A percentile compares a stretch with the other conserved stretches of the same genome.
Conservation (phyloP, 441 rosid species). For the Dalechampia spathulata region DNA sequence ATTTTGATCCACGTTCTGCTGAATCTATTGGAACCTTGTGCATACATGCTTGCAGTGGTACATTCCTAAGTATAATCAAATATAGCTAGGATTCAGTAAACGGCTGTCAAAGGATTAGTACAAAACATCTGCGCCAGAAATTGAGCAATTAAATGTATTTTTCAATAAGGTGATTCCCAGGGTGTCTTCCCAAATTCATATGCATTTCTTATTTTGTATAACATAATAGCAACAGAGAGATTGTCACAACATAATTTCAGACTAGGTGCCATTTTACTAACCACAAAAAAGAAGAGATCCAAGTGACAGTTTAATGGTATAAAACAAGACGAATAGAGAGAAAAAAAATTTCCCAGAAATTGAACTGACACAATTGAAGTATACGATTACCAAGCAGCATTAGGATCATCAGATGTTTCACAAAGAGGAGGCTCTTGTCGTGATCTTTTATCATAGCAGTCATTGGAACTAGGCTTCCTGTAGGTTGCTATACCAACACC, state of each 20-base stretch:
- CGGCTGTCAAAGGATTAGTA: neutral
- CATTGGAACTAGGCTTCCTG: conserved; percentile 68
- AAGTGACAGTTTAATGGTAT: neutral
- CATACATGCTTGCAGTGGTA: conserved; percentile 83
- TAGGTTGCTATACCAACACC: conserved; percentile 71
- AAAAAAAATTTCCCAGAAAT: neutral
- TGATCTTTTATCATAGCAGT: conserved; percentile 68
- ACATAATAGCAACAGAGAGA: neutral
- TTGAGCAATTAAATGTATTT: neutral
- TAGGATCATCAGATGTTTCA: conserved; percentile 65
- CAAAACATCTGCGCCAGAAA: neutral
- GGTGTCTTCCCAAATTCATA: conserved; percentile 8
- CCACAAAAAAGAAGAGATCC: neutral
- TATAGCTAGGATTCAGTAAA: conserved; percentile 1
- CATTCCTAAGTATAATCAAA: conserved; percentile 51
- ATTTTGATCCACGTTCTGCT: conserved; percentile 65
- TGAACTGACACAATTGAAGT: neutral
- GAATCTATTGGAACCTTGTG: conserved; percentile 62
- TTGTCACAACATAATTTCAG: neutral
- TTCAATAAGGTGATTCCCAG: neutral
- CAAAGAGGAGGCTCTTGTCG: conserved; percentile 70
- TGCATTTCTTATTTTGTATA: neutral
- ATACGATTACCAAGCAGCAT: conserved; percentile 76
- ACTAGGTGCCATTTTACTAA: no score
- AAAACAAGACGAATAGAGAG: neutral